Conservation (phyloP, 495 filamentous ascomycete species). For the Pseudomonodictys pantanalensis region DNA sequence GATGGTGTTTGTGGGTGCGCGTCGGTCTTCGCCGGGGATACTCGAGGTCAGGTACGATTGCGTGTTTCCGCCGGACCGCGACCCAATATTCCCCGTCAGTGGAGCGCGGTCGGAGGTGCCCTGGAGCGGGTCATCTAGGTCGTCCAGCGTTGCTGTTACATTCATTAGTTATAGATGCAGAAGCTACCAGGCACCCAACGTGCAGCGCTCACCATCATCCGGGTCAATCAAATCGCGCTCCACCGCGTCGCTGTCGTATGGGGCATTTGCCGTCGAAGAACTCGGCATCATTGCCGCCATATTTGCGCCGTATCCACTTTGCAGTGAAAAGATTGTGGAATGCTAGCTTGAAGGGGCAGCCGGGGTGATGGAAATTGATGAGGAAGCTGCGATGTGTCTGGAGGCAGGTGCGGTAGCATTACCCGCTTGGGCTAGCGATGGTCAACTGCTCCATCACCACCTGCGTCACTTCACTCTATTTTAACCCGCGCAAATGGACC, state of each 20-base stretch:
- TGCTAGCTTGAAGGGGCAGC: constrained; percentile 13
- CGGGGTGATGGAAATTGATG: constrained; percentile 1
- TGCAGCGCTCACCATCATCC: constrained; percentile 70
- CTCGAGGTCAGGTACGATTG: constrained; percentile 76
- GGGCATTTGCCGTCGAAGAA: constrained; percentile 43
- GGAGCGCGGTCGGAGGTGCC: constrained; percentile 68
- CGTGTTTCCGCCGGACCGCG: constrained; percentile 48
- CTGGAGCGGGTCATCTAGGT: constrained; percentile 85
- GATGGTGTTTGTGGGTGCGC: constrained; percentile 87
- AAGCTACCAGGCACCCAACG: not conserved
- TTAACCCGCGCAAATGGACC: not conserved
- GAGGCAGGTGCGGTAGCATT: not conserved
- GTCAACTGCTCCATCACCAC: not conserved
- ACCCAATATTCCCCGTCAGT: constrained; percentile 75
- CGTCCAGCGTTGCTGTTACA: constrained; percentile 68
- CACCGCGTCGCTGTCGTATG: constrained; percentile 67
- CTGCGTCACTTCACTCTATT: constrained; percentile 1
- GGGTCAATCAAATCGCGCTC: constrained; percentile 93
- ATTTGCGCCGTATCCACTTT: not conserved
- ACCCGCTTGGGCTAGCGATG: not conserved
- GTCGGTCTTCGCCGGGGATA: constrained; percentile 92
- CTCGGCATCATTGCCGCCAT: constrained; percentile 40
- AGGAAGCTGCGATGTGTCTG: not conserved
- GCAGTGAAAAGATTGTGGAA: not conserved
- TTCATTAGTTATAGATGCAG: constrained; percentile 2